Base-by-base conservation (phyloP, 257 asterid genomes). In the Scutellaria minor region DNA sequence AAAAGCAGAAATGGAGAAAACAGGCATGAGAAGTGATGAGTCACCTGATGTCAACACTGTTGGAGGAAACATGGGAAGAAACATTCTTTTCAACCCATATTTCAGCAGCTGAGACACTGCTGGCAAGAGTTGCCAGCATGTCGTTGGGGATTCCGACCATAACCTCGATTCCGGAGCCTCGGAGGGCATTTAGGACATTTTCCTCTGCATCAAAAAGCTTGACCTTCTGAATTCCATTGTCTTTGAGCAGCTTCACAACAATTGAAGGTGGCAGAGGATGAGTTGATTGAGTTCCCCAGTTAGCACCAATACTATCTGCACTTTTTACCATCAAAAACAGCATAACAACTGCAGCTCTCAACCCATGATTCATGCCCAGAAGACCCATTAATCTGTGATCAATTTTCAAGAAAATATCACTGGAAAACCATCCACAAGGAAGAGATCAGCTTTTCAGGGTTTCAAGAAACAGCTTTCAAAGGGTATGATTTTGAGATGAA, bases 91-190 rank as follows among this genome's bases (percentile, higher is more conserved):
- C 84, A 18, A 93, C 98, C 98, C 98, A 93, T 71, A 59, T 85
- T 75, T 91, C 97, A 72, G 98, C 98, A 77, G 96, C 97, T 37
- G 57, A 79, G 44, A 91, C 75, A 68, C 87, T 86, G 20, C 40
- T 70, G 35, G 98, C 96, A 47, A 93, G 76, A 66, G 11, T 41
- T 9, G 79, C 80, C 39, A 93, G 18, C 98, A 91, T 86, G 0
- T 93, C 98, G 76, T 91, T 93, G 8, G 98, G 98, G 44, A 93
- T 93, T 15, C 98, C 98, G 56, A 91, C 97, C 97, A 91, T 93
- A 8, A 93, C 96, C 81, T 93, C 87, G 71, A 93, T 84, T 66
- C 96, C 95, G 2, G 98, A 93, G 1, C 97, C 98, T 65, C 92
- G 73, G 3, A 93, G 84, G 24, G 96, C 90, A 35, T 61, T 73